These are phyloP conservation scores for Peronospora destructor DNA, from an alignment of 352 stramenopile species.

Conservation along the genomic window DNA sequence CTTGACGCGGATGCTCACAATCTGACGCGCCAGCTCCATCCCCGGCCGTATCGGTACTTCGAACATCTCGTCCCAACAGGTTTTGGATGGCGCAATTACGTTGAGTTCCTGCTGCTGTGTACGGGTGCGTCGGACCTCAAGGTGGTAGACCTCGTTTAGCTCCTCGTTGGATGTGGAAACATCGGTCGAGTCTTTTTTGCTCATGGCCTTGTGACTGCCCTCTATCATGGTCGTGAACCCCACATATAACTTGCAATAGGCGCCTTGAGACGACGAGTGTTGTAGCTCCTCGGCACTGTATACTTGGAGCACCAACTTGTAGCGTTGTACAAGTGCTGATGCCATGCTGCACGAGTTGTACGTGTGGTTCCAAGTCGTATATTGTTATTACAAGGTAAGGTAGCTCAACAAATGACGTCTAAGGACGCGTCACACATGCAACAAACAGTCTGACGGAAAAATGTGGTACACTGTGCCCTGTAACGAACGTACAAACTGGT, in stretches of 20 bases:
- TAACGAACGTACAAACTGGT: too few relatives aligned
- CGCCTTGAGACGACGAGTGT: slow-evolving; percentile 43
- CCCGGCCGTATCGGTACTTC: slow-evolving; percentile 31
- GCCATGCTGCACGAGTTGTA: slow-evolving; percentile 6
- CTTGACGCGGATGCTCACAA: slow-evolving; percentile 59
- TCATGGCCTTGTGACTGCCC: slow-evolving; percentile 35
- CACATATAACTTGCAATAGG: slow-evolving; percentile 67
- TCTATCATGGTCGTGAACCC: slow-evolving; percentile 41
- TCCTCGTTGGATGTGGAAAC: slow-evolving; percentile 17
- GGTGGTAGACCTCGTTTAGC: slow-evolving; percentile 15
- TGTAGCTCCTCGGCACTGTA: slow-evolving; percentile 45
- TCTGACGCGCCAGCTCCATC: slow-evolving; percentile 28
- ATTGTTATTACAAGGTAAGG: background rate
- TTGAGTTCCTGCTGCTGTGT: slow-evolving; percentile 34
- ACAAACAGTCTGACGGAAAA: too few relatives aligned
- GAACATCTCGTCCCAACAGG: slow-evolving; percentile 57
- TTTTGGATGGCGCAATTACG: slow-evolving; percentile 26
- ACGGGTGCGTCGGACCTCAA: slow-evolving; percentile 47
- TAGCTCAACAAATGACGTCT: background rate
- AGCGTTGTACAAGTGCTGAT: slow-evolving; percentile 7
- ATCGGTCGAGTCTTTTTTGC: slow-evolving; percentile 29
- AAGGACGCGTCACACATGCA: too few relatives aligned
- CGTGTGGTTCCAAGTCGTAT: background rate
- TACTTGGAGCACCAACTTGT: slow-evolving; percentile 50
- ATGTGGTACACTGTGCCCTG: too few relatives aligned